These are phyloP conservation scores for Ogataea nakhonphanomensis DNA, from an alignment of 805 yeast species.

Conservation along the genomic window DNA sequence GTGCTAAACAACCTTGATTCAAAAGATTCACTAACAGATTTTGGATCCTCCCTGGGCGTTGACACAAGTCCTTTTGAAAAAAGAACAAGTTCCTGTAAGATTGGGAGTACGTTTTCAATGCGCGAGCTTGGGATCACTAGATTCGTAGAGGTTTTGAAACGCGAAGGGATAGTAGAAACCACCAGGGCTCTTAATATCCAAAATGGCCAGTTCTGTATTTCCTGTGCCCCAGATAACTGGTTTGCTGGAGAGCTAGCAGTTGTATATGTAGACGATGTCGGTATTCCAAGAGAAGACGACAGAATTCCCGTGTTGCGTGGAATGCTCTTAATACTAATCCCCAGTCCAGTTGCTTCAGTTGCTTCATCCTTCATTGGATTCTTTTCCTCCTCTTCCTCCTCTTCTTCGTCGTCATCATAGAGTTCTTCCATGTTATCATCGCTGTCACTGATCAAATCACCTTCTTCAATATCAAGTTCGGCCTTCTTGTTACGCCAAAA, in stretches of 20 bases:
- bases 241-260: constrained; percentile 15
- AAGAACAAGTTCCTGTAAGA: constrained; percentile 30
- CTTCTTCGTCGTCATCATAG: constrained; percentile 18
- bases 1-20: constrained; percentile 21
- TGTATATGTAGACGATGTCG: constrained; percentile 39
- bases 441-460: constrained; percentile 30
- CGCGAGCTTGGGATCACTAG: constrained; percentile 27
- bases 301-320: constrained; percentile 8
- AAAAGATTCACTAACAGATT: constrained; percentile 18
- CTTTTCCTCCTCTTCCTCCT: neutral
- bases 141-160: constrained; percentile 38
- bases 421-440: constrained; percentile 24
- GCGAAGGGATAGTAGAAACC: constrained; percentile 56
- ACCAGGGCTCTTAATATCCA: constrained; percentile 64
- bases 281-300: constrained; percentile 1
- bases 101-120: constrained; percentile 27
- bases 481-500: constrained; percentile 18
- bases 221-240: constrained; percentile 20
- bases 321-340: constrained; percentile 3
- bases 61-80: constrained; percentile 22
- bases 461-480: constrained; percentile 9
- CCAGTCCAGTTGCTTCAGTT: constrained; percentile 16
- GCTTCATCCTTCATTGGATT: too few relatives aligned
- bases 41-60: constrained; percentile 22
- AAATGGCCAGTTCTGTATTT: constrained; percentile 60